Percentiles rank a stretch among this genome's conserved stretches.
Evolutionary conservation across 345 rosid species (phyloP).

Genomic region (Theobroma cacao): DNA sequence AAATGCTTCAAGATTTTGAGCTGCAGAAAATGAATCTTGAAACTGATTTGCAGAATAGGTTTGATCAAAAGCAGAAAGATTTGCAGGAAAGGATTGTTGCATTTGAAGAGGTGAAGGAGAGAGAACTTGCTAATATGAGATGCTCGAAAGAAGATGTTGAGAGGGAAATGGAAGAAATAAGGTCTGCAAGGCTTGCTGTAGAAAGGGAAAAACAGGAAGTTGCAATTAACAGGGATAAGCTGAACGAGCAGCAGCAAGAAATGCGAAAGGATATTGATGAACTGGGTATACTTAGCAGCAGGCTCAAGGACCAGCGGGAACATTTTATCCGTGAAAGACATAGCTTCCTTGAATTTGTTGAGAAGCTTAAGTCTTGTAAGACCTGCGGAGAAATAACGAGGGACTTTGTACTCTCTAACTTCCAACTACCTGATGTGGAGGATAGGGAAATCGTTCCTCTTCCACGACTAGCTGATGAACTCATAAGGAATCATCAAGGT

Average conservation of each 20-base stretch:
- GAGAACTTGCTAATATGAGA: constrained; percentile 38
- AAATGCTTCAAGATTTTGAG: constrained; percentile 59
- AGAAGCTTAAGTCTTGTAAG: constrained; percentile 54
- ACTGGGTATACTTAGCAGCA: constrained; percentile 55
- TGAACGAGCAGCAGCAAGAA: constrained; percentile 53
- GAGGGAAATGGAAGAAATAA: constrained; percentile 54
- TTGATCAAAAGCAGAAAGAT: constrained; percentile 54
- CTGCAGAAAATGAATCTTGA: constrained; percentile 45
- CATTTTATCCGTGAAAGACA: constrained; percentile 45
- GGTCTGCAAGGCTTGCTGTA: constrained; percentile 39
- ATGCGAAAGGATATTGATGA: constrained; percentile 62
- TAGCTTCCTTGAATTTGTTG: constrained; percentile 57
- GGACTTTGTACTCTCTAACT: constrained; percentile 58
- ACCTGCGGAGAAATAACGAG: constrained; percentile 54
- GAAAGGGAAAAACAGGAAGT: constrained; percentile 50
- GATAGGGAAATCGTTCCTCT: constrained; percentile 32
- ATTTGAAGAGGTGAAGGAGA: constrained; percentile 47
- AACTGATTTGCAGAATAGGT: constrained; percentile 36
- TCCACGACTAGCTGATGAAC: constrained; percentile 28
- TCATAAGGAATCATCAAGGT: constrained; percentile 30
- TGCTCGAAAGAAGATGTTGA: constrained; percentile 44
- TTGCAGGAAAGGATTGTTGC: constrained; percentile 38
- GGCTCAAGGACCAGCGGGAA: constrained; percentile 53
- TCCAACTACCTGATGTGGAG: constrained; percentile 45
- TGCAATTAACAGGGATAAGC: constrained; percentile 43